phyloP scores from a whole-genome alignment of 305 asterid species.

The Salvia sclarea region DNA sequence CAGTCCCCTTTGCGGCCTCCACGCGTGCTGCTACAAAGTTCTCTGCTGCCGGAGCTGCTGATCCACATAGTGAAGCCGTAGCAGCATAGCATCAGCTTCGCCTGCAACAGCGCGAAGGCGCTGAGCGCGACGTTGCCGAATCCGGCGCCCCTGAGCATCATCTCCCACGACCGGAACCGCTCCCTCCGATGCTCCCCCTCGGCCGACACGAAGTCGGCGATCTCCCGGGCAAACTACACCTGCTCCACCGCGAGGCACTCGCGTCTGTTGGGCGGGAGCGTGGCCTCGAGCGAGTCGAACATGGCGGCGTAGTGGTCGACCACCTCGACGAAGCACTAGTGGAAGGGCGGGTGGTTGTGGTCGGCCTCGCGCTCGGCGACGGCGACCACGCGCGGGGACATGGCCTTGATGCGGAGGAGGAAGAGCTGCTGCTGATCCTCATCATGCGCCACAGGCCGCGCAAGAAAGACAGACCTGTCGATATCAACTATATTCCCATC shows the following conservation, averaged over 20 bases:
- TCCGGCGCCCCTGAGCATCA: constrained; percentile 61
- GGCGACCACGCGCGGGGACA: constrained; percentile 66
- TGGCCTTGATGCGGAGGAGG: constrained; percentile 57
- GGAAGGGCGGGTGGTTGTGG: constrained; percentile 74
- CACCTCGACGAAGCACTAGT: constrained; percentile 78
- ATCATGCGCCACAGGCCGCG: no score
- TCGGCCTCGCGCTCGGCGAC: constrained; percentile 83
- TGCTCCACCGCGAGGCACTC: constrained; percentile 80
- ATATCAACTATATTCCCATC: no score
- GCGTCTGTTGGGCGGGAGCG: constrained; percentile 79
- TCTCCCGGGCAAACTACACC: constrained; percentile 89
- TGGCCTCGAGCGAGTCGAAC: constrained; percentile 88
- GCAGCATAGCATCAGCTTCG: constrained; percentile 75
- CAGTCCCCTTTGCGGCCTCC: constrained; percentile 97
- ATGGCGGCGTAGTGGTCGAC: constrained; percentile 80
- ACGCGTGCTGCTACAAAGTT: constrained; percentile 85
- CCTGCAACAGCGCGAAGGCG: constrained; percentile 82
- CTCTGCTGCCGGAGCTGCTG: constrained; percentile 79
- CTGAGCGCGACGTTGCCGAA: constrained; percentile 67
- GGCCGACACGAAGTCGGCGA: constrained; percentile 64
- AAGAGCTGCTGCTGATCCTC: no score
- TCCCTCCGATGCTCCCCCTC: constrained; percentile 66
- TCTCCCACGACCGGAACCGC: constrained; percentile 78
- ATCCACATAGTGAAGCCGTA: constrained; percentile 78
- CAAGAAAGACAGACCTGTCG: no score